Evolutionary conservation across 768 basidiomycete genomes (phyloP).

Genomic region (Clathrus columnatus): DNA sequence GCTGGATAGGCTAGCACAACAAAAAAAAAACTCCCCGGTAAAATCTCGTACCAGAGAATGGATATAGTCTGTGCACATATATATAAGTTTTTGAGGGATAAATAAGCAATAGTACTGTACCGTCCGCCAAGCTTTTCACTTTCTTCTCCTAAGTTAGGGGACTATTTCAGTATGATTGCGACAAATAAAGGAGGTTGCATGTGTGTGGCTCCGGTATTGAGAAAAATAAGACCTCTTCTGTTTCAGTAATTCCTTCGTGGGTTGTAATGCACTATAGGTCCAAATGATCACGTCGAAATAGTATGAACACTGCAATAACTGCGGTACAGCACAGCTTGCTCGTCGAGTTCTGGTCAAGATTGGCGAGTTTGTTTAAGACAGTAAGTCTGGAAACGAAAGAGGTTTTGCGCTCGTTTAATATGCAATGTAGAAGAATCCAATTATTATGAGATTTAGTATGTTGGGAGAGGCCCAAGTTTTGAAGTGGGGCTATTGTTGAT

Average conservation of each 20-base stretch:
- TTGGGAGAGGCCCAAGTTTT: too few species aligned
- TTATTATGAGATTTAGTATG: too few species aligned
- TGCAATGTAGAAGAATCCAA: background rate
- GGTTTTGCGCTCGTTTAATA: background rate
- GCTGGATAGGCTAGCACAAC: background rate
- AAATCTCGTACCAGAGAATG: background rate
- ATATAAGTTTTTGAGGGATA: too few species aligned
- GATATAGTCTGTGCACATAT: background rate
- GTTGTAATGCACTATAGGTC: constrained; percentile 19
- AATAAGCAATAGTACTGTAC: background rate
- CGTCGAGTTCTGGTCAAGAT: background rate
- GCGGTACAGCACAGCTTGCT: constrained; percentile 17
- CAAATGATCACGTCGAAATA: constrained; percentile 22
- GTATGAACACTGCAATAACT: constrained; percentile 21
- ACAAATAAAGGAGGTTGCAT: constrained; percentile 5
- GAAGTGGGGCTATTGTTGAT: too few species aligned
- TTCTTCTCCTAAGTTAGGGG: constrained; percentile 6
- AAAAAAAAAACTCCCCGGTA: background rate
- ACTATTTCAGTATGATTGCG: constrained; percentile 12
- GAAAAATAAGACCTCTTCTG: constrained; percentile 13
- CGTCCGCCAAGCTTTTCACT: background rate
- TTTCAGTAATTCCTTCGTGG: background rate
- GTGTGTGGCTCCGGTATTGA: constrained; percentile 11
- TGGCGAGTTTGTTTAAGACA: background rate
- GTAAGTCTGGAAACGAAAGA: background rate